Evolutionary conservation across 768 basidiomycete species (phyloP), one percentile per base, ranked within the genome.

Genomic region (Chalciporus pseudorubinellus): DNA sequence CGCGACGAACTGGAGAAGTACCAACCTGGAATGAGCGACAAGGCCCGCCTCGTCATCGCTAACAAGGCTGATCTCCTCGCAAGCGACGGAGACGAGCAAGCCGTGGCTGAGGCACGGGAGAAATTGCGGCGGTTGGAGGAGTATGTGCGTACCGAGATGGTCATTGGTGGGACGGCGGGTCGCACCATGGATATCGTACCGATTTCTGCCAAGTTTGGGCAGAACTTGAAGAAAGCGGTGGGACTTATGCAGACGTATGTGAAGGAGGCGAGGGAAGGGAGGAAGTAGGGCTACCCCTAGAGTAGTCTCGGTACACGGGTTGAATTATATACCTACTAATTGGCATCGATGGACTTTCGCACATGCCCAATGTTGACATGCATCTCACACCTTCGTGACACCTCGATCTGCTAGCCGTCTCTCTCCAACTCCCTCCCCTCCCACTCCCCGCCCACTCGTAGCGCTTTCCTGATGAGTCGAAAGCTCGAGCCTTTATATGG

Each of bases 11-110:
- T 98, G 24, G 90, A 94, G 61, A 82, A 79, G 60, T 88, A 89
- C 66, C 83, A 89, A 63, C 74, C 78, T 2, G 92, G 87, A 13
- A 82, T 98, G 79, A 88, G 87, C 63, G 62, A 69, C 18, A 83
- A 88, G 62, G 87, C 84, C 19, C 77, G 85, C 21, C 77, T 97
- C 64, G 89, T 99, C 36, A 75, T 98, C 16, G 89, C 92, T 22
- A 99, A 98, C 75, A 99, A 99, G 69, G 97, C 93, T 0, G 97
- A 99, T 71, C 66, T 91, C 28, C 78, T 95, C 3, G 88, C 74
- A 11, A 26, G 39, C 18, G 75, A 75, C 10, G 77, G 72, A 11
- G 74, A 77, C 24, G 67, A 70, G n/a, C 69, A 63, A 14, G 76
- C 77, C 6, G 77, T 87, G 7, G 68, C 71, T 33, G 75, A 72